Evolutionary conservation across 176 grass and related monocot genomes (phyloP).

Genomic region (Oryza glumipatula): DNA sequence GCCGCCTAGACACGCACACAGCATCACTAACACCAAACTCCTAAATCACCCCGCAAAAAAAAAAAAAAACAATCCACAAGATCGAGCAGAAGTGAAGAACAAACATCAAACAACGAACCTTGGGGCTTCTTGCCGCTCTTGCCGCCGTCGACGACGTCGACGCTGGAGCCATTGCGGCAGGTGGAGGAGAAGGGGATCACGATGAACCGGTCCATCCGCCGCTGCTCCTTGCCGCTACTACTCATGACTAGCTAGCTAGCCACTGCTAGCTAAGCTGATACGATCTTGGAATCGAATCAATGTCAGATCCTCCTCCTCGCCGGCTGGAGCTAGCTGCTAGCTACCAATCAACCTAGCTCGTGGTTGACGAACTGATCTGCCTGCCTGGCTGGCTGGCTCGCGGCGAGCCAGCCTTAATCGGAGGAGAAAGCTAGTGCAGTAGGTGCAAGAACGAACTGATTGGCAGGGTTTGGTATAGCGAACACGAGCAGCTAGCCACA

Average conservation of each 20-base stretch:
- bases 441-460: conserved; percentile 24
- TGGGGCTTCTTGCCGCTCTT: conserved; percentile 44
- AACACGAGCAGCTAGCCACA: background rate
- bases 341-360: background rate
- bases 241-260: conserved; percentile 21
- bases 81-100: background rate
- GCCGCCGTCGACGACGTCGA: conserved; percentile 58
- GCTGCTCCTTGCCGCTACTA: conserved; percentile 43
- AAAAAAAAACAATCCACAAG: background rate
- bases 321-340: background rate
- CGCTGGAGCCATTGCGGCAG: conserved; percentile 71
- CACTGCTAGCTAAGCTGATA: background rate
- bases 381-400: background rate
- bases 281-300: background rate
- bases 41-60: background rate
- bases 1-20: background rate
- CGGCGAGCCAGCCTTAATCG: conserved; percentile 24
- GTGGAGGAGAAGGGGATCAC: conserved; percentile 80
- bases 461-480: conserved; percentile 4
- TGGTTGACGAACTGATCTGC: background rate
- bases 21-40: background rate
- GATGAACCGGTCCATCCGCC: conserved; percentile 64
- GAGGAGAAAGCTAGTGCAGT: conserved; percentile 9
- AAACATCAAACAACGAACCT: conserved; percentile 19
- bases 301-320: background rate